Evolutionary conservation across 73 alveolate genomes (phyloP), one percentile per base, ranked within the genome.

Genomic region (Paramecium pentaurelia): DNA sequence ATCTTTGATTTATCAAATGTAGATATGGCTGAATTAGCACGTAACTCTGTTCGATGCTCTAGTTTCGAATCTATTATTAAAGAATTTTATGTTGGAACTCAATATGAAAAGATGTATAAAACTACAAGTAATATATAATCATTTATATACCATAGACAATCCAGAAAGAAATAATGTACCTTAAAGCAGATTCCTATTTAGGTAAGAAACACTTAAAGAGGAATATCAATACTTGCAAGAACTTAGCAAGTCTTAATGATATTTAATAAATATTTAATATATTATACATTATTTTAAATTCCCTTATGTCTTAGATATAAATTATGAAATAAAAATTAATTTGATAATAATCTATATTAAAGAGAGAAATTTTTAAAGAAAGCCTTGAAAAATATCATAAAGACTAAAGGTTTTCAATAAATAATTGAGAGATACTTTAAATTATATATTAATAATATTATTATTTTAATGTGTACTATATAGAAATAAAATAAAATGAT

Each of bases 11-110:
- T 95, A 30, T 92, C 93, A 27, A 42, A 96, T 42, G 98, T 94
- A 37, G 96, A 93, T 88, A 71, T 95, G 58, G 95, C 97, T 40
- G 98, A 95, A 86, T 86, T 95, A 20, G 97, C 97, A 16, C 93
- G 96, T 71, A 95, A 95, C 59, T 94, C 97, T 25, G 97, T 95
- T 71, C 91, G 94, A 45, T 93, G 95, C 71, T 92, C 96, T 60
- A 95, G 98, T 34, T 95, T 95, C 58, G 93, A 88, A 32, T 77
- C 60, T 42, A 93, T 91, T 58, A 68, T 84, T 54, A 95, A 95
- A 58, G 80, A 92, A 25, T 60, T 75, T 22, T 93, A 95, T 93
- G 93, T 92, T 20, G 96, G 96, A 42, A 25, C 34, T 3, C 8
- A 45, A 4, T 80, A 45, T 49, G 91, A 80, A 16, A 80, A 49